A percentile compares a stretch with the other conserved stretches of the same genome.
These are phyloP conservation scores for Salix arbutifolia DNA, from an alignment of 345 rosid species.

Conservation along the genomic window DNA sequence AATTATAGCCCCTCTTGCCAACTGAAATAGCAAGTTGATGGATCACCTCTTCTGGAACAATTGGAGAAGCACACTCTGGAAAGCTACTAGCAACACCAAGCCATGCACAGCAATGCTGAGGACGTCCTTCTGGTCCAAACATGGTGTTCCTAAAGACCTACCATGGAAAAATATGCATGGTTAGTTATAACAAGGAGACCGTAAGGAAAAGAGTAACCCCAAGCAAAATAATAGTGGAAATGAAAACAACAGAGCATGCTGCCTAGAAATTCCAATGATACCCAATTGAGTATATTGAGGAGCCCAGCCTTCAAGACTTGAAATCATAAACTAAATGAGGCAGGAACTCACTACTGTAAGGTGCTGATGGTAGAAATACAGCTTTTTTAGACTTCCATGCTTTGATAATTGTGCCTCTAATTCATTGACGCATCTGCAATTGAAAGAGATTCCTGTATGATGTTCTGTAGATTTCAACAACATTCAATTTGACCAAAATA, in stretches of 20 bases:
- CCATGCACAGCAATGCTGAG: conserved; percentile 99
- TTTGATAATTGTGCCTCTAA: conserved; percentile 82
- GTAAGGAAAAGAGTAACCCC: neutral
- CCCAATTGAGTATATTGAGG: neutral
- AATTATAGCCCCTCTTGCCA: neutral
- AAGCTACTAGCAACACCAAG: conserved; percentile 98
- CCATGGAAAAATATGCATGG: conserved; percentile 12
- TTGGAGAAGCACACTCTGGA: conserved; percentile 92
- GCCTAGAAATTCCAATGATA: neutral
- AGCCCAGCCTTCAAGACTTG: neutral
- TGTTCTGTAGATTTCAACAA: neutral
- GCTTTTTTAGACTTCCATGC: conserved; percentile 92
- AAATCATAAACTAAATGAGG: neutral
- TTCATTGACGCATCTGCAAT: conserved; percentile 90
- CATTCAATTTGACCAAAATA: neutral
- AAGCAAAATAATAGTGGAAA: neutral
- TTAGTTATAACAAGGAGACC: neutral
- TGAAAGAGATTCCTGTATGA: conserved; percentile 7
- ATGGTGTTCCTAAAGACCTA: conserved; percentile 97
- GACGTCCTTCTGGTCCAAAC: conserved; percentile 99
- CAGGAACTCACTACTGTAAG: conserved; percentile 70
- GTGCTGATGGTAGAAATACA: conserved; percentile 91
- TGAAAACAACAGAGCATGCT: neutral
- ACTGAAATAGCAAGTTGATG: neutral
- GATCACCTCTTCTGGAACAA: conserved; percentile 91